Evolutionary conservation across 2,329 filamentous ascomycete genomes (phyloP), one percentile per base, ranked within the genome.

Genomic region (Penicillium hordei): DNA sequence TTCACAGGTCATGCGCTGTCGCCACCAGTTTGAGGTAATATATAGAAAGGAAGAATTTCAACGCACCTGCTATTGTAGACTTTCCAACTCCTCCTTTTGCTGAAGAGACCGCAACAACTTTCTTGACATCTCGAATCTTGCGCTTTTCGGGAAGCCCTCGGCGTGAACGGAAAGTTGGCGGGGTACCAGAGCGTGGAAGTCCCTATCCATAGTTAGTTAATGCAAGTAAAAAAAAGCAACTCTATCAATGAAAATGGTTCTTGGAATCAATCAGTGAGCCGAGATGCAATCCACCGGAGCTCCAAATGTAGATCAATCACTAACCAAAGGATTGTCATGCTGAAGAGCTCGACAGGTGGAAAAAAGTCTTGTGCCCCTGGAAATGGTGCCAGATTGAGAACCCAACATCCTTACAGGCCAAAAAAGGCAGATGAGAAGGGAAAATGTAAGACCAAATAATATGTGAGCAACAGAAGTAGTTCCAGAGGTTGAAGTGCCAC

Each of bases 41-140:
- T 7, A 40, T 31, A 36, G 10, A 4, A 5, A 38, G 13, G 42
- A 49, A 12, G 12, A 40, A 55, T 39, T 17, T 55, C 12, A 36
- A 74, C 76, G 52, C 69, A 90, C 90, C 89, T 58, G 93, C 88
- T 44, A 97, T 87, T 8, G 94, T 99, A 66, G 91, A 96, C 73
- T 99, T 99, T 1, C 94, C 94, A 0, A 99, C 94, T n/a, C 94
- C 94, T 2, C 94, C 94, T 72, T 99, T 99, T 15, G 94, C 94
- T 1, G 93, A 97, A 4, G 92, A 96, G 15, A 99, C 91, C n/a
- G 93, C 92, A 58, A 99, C 86, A n/a, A 97, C 87, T 72, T 96
- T 96, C 64, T 86, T 84, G 25, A 99, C 93, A 72, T 93, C 87
- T 27, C 84, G 83, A 65, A 99, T 96, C 66, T 85, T 87, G 63